phyloP scores from a whole-genome alignment of 2,329 filamentous ascomycete species.

The Beauveria australis region DNA sequence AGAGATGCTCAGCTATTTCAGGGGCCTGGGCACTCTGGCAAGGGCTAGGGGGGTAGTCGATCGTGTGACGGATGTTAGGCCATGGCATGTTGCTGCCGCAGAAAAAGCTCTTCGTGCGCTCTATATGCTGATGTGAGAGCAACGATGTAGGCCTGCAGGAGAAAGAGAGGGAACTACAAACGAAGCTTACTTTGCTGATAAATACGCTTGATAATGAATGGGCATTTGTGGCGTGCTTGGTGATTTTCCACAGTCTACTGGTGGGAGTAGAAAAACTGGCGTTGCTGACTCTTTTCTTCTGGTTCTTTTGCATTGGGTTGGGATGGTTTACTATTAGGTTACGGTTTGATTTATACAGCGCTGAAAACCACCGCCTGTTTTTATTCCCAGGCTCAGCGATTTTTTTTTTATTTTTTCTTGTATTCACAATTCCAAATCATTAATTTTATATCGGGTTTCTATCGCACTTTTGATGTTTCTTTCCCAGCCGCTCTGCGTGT shows the following conservation, averaged over 20 bases:
- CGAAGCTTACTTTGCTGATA: background rate
- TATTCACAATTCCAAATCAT: too few relatives aligned
- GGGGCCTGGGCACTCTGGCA: slow-evolving; percentile 61
- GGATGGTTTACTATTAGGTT: background rate
- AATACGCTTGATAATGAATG: background rate
- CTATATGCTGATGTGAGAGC: slow-evolving; percentile 49
- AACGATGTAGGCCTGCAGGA: background rate
- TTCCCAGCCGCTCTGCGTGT: too few relatives aligned
- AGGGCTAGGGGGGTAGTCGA: slow-evolving; percentile 56
- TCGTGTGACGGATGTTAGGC: slow-evolving; percentile 52
- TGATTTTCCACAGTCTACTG: background rate
- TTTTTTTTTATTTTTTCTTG: too few relatives aligned
- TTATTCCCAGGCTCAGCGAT: background rate
- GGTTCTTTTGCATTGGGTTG: background rate
- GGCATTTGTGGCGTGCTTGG: background rate
- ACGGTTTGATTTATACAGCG: background rate
- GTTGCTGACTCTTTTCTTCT: background rate
- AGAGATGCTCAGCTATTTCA: slow-evolving; percentile 63
- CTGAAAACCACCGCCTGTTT: background rate
- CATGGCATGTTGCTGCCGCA: slow-evolving; percentile 69
- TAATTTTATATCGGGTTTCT: too few relatives aligned
- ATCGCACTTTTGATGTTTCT: too few relatives aligned
- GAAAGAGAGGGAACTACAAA: background rate
- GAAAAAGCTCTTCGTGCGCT: slow-evolving; percentile 60
- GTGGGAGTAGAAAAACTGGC: background rate